phyloP scores from a whole-genome alignment of 306 rosid species.

The Lagenaria siceraria region DNA sequence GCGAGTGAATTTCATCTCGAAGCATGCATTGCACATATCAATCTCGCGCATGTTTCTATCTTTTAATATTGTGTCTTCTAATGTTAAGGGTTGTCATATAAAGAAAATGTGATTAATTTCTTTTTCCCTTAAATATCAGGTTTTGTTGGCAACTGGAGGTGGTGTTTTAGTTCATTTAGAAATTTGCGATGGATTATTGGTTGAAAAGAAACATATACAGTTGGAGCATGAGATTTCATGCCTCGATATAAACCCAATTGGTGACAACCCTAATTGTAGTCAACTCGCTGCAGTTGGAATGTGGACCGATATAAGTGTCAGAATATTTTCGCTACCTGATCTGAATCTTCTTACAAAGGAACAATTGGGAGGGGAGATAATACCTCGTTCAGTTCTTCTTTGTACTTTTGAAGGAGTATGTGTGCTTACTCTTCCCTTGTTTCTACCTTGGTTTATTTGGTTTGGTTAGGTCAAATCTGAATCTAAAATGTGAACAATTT shows the following conservation, averaged over 20 bases:
- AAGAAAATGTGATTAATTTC: not conserved
- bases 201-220: slow-evolving; percentile 46
- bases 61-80: not conserved
- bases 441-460: not conserved
- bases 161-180: slow-evolving; percentile 80
- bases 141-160: slow-evolving; percentile 93
- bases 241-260: slow-evolving; percentile 92
- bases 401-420: slow-evolving; percentile 97
- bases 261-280: slow-evolving; percentile 67
- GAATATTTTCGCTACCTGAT: slow-evolving; percentile 80
- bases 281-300: slow-evolving; percentile 93
- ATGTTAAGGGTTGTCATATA: not conserved
- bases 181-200: slow-evolving; percentile 69
- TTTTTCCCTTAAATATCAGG: slow-evolving; percentile 51
- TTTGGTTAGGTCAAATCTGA: not conserved
- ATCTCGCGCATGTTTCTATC: not conserved
- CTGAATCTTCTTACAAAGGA: slow-evolving; percentile 81
- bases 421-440: not conserved
- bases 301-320: slow-evolving; percentile 97
- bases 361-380: slow-evolving; percentile 91
- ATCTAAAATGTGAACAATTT: not conserved
- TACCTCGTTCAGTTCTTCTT: slow-evolving; percentile 98
- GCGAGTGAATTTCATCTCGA: not conserved
- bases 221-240: slow-evolving; percentile 91
- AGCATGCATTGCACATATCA: not conserved